Base-by-base conservation (phyloP, 768 basidiomycete species). In the Leccinum longicurvipes region DNA sequence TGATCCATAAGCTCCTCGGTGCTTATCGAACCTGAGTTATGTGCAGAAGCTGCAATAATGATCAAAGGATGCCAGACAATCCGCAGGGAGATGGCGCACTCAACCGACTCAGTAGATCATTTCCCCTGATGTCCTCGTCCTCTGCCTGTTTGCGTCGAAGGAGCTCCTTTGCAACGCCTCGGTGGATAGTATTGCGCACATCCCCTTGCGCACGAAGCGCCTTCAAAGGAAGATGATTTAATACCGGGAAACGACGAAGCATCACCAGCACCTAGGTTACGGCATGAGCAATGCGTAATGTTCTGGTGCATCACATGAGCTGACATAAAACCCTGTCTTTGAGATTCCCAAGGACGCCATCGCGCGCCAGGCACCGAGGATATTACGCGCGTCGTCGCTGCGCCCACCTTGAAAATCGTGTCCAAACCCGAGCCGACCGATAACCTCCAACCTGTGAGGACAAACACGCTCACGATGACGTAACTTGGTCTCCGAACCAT, bases 181-280 rank as follows among this genome's bases (percentile, higher is more conserved):
- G 14, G 10, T 60, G 58, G 29, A 60, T 60, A 14, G 58, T 60
- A 17, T 57, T 47, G 28, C 58, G 58, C 23, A 60, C 58, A n/a
- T 58, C 51, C 42, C 50, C 57, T 53, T 60, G 58, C 6, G 49
- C 31, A 27, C 46, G 46, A 36, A 60, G 57, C 24, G 51, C 25
- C 36, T 57, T 60, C 47, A 56, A 17, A 47, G 55, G 55, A 23
- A 56, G 31, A 42, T 56, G 9, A n/a, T 53, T 53, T 14, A 56
- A 39, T 17, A 56, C 2, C 6, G 55, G 55, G 32, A 56, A 56
- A 24, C 50, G 45, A 29, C 55, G 55, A 29, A 56, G 32, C 23
- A 47, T 47, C 44, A 53, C 29, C 21, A 53, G 6, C 2, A 25
- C 50, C 55, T 56, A 34, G 25, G 15, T 23, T 17, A 24, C 5